These are phyloP conservation scores for Talaromyces sp. DNA, from an alignment of 2,329 filamentous ascomycete species.

Conservation along the genomic window DNA sequence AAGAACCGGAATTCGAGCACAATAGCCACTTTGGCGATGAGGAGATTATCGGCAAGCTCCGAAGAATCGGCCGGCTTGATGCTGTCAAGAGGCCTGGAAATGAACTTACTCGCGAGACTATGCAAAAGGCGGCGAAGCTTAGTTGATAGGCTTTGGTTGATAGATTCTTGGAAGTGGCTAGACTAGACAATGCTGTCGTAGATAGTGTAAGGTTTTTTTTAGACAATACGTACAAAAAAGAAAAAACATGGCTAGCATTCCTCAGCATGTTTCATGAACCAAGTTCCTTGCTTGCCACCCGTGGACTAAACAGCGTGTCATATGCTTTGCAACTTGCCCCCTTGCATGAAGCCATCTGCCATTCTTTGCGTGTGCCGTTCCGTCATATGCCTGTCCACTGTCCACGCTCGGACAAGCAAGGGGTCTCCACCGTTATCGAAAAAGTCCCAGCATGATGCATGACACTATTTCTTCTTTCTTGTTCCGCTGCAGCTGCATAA, in stretches of 20 bases:
- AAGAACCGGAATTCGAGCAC: constrained; percentile 79
- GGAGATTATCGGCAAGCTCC: constrained; percentile 55
- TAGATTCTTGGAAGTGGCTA: background rate
- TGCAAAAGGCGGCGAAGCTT: constrained; percentile 48
- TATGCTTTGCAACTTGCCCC: background rate
- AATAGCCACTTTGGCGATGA: constrained; percentile 62
- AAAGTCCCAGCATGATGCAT: background rate
- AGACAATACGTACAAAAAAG: no score
- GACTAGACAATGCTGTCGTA: background rate
- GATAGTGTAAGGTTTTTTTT: background rate
- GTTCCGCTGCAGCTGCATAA: background rate
- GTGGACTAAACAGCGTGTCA: background rate
- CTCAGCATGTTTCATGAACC: background rate
- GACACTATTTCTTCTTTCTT: background rate
- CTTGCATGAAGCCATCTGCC: background rate
- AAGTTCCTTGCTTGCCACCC: background rate
- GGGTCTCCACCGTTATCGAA: background rate
- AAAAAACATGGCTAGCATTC: constrained; percentile 9
- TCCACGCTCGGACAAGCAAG: background rate
- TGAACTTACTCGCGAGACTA: constrained; percentile 46
- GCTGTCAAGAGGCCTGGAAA: constrained; percentile 48
- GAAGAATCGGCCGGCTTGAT: constrained; percentile 52
- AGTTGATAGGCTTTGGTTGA: constrained; percentile 19
- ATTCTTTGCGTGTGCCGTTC: background rate
- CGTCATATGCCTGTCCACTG: no score